These are phyloP conservation scores for Ascochyta clinopodiicola DNA, from an alignment of 2,329 filamentous ascomycete genomes.

Conservation along the genomic window DNA sequence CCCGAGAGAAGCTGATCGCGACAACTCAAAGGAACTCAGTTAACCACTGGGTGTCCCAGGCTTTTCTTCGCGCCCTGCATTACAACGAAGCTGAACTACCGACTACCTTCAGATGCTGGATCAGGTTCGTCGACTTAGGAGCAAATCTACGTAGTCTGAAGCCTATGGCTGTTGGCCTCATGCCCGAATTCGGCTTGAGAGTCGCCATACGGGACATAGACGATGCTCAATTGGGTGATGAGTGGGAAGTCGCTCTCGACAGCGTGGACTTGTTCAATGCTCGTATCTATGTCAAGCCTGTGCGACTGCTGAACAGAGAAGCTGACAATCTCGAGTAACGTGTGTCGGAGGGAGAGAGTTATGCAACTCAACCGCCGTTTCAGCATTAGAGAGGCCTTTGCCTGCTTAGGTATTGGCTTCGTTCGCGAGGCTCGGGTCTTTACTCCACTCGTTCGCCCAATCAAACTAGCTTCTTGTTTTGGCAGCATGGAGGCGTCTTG, in stretches of 20 bases:
- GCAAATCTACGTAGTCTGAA: constrained; percentile 3
- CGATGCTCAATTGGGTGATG: constrained; percentile 48
- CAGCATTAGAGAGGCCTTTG: not conserved
- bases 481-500: constrained; percentile 27
- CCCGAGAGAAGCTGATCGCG: constrained; percentile 54
- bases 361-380: not conserved
- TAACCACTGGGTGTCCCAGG: constrained; percentile 59
- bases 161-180: constrained; percentile 19
- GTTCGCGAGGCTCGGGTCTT: not conserved
- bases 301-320: constrained; percentile 47
- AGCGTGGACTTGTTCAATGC: constrained; percentile 46
- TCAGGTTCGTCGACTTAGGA: constrained; percentile 19
- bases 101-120: constrained; percentile 50
- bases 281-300: constrained; percentile 41
- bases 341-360: not conserved
- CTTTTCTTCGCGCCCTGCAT: constrained; percentile 65
- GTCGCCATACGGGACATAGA: constrained; percentile 20
- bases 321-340: not conserved
- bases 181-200: constrained; percentile 27
- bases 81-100: constrained; percentile 61
- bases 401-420: not conserved
- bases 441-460: not conserved
- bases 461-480: not conserved
- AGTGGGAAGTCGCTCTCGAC: constrained; percentile 54
- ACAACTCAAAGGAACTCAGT: constrained; percentile 43